Base-by-base conservation (phyloP, 1,284 basidiomycete species). In the Athelia psychrophila region DNA sequence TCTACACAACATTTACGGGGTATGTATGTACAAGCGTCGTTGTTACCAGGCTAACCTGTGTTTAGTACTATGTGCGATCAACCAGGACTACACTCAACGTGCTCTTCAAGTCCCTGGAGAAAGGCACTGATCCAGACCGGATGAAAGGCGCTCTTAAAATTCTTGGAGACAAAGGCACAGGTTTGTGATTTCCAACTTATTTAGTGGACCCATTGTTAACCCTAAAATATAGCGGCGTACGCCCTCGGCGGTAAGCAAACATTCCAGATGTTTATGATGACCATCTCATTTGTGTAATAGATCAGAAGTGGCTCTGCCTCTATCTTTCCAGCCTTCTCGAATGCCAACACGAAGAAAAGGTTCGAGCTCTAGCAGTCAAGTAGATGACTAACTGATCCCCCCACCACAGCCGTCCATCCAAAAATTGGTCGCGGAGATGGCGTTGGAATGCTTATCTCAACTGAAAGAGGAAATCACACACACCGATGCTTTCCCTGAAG, bases 131-230 rank as follows among this genome's bases (percentile, higher is more conserved):
- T 61, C 92, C 95, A 20, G 96, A 98, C 70, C 81, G 89, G 48
- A 97, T 97, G 86, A 99, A 99, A 67, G 91, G 92, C 12, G 95
- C 95, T 6, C 75, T 99, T 19, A 95, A 97, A 66, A 79, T 95
- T 22, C 74, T 99, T 9, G 87, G 84, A 65, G 84, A 86, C 63
- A 94, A 93, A 71, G 82, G 81, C 42, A 86, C 81, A 51, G 78
- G 86, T 83, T 60, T 50, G 67, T 63, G 65, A 51, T 13, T 30
- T 13, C 5, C 27, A 30, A 30, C 5, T 30, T 30, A 30, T 5
- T 30, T 13, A 30, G n/a, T n/a, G n/a, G n/a, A n/a, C n/a, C n/a
- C n/a, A n/a, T n/a, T 30, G 27, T 10, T 47, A 30, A 48, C 16
- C 35, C 6, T 40, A 36, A 50, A 36, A 20, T 18, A 32, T 33